Evolutionary conservation across 805 yeast genomes (phyloP).

Genomic region (Saccharomyces jurei): DNA sequence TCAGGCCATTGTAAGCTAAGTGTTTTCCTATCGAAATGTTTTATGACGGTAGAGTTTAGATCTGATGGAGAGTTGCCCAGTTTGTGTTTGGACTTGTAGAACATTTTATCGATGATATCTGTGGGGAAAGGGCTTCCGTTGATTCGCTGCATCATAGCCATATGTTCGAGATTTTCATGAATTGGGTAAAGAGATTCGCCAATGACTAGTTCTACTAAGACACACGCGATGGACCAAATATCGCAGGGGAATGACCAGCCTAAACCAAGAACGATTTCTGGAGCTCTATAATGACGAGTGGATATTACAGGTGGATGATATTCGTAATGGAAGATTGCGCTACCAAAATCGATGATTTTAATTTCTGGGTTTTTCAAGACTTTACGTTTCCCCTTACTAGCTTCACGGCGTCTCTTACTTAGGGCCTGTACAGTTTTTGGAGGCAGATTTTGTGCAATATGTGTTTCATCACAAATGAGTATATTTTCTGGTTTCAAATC

Average conservation of each 20-base stretch:
- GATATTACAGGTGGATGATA: constrained; percentile 88
- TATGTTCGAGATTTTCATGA: constrained; percentile 88
- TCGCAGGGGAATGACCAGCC: constrained; percentile 98
- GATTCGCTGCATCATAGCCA: constrained; percentile 88
- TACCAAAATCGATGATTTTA: constrained; percentile 93
- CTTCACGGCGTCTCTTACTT: constrained; percentile 25
- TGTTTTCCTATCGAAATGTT: constrained; percentile 23
- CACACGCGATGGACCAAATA: constrained; percentile 94
- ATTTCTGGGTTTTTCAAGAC: constrained; percentile 66
- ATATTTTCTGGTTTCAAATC: constrained; percentile 96
- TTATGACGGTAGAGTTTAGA: constrained; percentile 25
- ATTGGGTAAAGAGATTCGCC: constrained; percentile 95
- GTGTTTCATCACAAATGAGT: constrained; percentile 36
- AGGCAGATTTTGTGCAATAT: constrained; percentile 21
- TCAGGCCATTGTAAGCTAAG: constrained; percentile 27
- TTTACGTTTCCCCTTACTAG: constrained; percentile 26
- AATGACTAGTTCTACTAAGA: constrained; percentile 79
- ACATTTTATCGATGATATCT: constrained; percentile 29
- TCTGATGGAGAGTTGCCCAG: constrained; percentile 29
- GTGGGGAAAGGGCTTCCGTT: constrained; percentile 45
- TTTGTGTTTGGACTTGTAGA: constrained; percentile 25
- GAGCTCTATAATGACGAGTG: constrained; percentile 94
- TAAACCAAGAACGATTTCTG: constrained; percentile 87
- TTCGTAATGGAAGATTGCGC: constrained; percentile 89
- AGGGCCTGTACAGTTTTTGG: constrained; percentile 12